phyloP scores from a whole-genome alignment of 208 protist species.

The Vickermania ingenoplastis region DNA sequence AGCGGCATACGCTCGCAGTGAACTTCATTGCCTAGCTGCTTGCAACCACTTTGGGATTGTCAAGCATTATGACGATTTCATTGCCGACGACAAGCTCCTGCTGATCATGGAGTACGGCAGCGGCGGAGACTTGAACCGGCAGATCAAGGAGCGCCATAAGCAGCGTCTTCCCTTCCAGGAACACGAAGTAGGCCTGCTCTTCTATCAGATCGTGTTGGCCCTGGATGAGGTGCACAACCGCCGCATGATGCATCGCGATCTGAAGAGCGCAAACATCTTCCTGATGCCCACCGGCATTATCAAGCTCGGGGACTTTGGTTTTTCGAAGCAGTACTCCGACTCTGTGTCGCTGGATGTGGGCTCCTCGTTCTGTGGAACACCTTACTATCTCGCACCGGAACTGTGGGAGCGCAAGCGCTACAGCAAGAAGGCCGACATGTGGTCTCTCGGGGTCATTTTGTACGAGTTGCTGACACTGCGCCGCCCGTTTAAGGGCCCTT shows the following conservation, averaged over 20 bases:
- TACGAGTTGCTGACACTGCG: slow-evolving; percentile 80
- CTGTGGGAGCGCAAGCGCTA: slow-evolving; percentile 88
- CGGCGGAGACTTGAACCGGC: slow-evolving; percentile 80
- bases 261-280: slow-evolving; percentile 89
- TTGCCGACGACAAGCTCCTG: slow-evolving; percentile 68
- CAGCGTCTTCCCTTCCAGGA: slow-evolving; percentile 70
- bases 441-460: slow-evolving; percentile 83
- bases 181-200: slow-evolving; percentile 75
- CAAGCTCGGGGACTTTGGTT: slow-evolving; percentile 88
- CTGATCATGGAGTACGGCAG: slow-evolving; percentile 87
- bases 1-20: slow-evolving; percentile 72
- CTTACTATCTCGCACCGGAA: slow-evolving; percentile 92
- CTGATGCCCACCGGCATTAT: slow-evolving; percentile 78
- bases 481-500: slow-evolving; percentile 81
- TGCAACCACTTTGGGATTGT: slow-evolving; percentile 85
- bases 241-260: slow-evolving; percentile 85
- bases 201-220: slow-evolving; percentile 77
- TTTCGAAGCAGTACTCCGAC: slow-evolving; percentile 74
- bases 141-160: slow-evolving; percentile 77
- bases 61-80: slow-evolving; percentile 79
- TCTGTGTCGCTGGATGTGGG: slow-evolving; percentile 71
- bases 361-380: slow-evolving; percentile 79
- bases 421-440: slow-evolving; percentile 92
- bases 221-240: slow-evolving; percentile 81
- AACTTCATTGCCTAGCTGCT: slow-evolving; percentile 76